Percentiles rank a stretch among this genome's conserved stretches.
Conservation (phyloP, 345 rosid genomes). For the Hevea brasiliensis region DNA sequence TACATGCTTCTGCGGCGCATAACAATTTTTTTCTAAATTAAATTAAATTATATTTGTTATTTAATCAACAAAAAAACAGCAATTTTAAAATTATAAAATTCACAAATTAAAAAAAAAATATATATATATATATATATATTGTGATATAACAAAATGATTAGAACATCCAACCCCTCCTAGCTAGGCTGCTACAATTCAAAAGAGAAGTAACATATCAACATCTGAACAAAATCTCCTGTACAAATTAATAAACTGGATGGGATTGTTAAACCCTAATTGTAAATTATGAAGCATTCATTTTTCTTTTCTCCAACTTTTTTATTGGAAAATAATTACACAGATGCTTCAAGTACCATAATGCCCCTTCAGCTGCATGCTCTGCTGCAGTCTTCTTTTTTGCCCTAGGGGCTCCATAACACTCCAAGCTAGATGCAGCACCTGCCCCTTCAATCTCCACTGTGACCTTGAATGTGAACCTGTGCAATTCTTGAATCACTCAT, state of each 20-base stretch:
- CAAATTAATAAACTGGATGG: neutral
- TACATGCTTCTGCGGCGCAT: too few relatives aligned
- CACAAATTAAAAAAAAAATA: too few relatives aligned
- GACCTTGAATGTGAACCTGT: constrained; percentile 51
- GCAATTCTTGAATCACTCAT: neutral
- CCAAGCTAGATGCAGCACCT: constrained; percentile 24
- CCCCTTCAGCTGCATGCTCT: constrained; percentile 70
- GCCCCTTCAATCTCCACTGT: constrained; percentile 34
- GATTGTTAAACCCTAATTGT: neutral
- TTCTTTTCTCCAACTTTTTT: neutral
- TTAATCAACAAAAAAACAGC: too few relatives aligned
- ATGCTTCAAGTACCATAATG: constrained; percentile 59
- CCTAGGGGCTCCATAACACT: constrained; percentile 47
- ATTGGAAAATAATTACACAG: constrained; percentile 35
- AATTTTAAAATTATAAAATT: too few relatives aligned
- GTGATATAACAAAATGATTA: too few relatives aligned
- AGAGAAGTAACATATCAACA: neutral
- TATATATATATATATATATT: too few relatives aligned
- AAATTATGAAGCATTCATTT: neutral
- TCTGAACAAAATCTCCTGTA: neutral
- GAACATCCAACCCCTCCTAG: too few relatives aligned
- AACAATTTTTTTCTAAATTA: too few relatives aligned
- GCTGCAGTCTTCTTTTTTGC: constrained; percentile 53
- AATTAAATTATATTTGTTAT: too few relatives aligned
- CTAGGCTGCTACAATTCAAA: too few relatives aligned